These are phyloP conservation scores for Hevea brasiliensis DNA, from an alignment of 345 rosid genomes.

Conservation along the genomic window DNA sequence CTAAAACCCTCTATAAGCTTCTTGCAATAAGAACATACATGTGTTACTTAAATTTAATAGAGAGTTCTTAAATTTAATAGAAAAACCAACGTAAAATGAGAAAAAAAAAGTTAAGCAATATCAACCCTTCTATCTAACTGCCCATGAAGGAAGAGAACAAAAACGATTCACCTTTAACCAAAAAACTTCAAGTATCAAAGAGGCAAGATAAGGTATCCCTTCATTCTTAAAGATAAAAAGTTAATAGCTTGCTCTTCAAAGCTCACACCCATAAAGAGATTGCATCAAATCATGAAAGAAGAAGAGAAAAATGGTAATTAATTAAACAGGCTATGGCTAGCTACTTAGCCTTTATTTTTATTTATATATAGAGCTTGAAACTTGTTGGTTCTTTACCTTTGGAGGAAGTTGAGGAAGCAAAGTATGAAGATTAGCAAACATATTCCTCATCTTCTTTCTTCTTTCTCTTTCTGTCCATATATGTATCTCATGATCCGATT, in stretches of 20 bases:
- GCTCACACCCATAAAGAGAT: not conserved
- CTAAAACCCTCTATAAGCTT: not conserved
- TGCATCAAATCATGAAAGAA: not conserved
- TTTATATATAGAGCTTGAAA: too few relatives aligned
- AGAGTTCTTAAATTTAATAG: too few relatives aligned
- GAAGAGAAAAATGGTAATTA: not conserved
- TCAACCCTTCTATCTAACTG: slow-evolving; percentile 9
- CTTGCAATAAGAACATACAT: not conserved
- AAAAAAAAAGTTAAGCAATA: not conserved
- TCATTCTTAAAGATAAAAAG: not conserved
- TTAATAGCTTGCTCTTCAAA: not conserved
- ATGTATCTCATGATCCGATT: slow-evolving; percentile 57
- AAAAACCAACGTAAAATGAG: not conserved
- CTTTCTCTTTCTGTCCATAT: slow-evolving; percentile 79
- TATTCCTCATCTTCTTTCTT: slow-evolving; percentile 77
- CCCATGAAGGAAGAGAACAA: slow-evolving; percentile 13
- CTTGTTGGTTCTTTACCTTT: slow-evolving; percentile 42
- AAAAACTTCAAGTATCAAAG: slow-evolving; percentile 1
- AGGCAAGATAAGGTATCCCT: not conserved
- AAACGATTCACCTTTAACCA: not conserved
- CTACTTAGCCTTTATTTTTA: too few relatives aligned
- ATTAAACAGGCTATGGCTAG: too few relatives aligned
- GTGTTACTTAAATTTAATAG: not conserved
- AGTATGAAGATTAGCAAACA: slow-evolving; percentile 65
- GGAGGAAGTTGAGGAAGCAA: slow-evolving; percentile 80